Evolutionary conservation across 2,329 filamentous ascomycete genomes (phyloP), one percentile per base, ranked within the genome.

Genomic region (Botrytis porri): DNA sequence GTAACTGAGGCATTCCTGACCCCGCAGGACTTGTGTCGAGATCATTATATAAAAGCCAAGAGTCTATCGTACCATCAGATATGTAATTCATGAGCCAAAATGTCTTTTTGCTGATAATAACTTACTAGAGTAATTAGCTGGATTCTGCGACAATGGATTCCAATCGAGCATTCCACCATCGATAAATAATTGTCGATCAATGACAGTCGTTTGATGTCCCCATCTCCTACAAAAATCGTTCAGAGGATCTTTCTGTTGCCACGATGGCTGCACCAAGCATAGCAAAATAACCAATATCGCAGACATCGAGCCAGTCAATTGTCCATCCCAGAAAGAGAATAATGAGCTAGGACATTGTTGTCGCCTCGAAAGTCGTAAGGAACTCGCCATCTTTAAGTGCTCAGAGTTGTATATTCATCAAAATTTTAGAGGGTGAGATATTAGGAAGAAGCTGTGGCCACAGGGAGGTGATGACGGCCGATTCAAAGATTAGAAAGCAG

Each of bases 161-260:
- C 86, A 89, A 76, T 88, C 86, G 41, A 90, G 78, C 71, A 87
- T 81, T 7, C 89, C 89, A 54, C 89, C 89, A 77, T 91, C 88
- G 70, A 91, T 88, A 78, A 88, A 91, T 32, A 92, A 81, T 75
- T 84, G 86, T 60, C 85, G 81, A 78, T 90, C 88, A 63, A 92
- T 84, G 16, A 90, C 83, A 10, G 89, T 84, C 12, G 88, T 88
- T 78, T 90, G 87, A 78, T 91, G 89, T 62, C 86, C 87, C 81
- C 85, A 88, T 73, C 85, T 81, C 63, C 85, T 81, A 76, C 86
- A 87, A 73, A 87, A 90, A 79, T 88, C 84, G 37, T 81, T 82
- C 66, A 90, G 82, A 6, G 87, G 87, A 77, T 89, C 84, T 73
- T 84, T 80, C 74, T 85, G 83, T 69, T 82, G 82, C 63, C 73